Evolutionary conservation across 2,329 filamentous ascomycete genomes (phyloP).

Genomic region (Ampelomyces quisqualis): DNA sequence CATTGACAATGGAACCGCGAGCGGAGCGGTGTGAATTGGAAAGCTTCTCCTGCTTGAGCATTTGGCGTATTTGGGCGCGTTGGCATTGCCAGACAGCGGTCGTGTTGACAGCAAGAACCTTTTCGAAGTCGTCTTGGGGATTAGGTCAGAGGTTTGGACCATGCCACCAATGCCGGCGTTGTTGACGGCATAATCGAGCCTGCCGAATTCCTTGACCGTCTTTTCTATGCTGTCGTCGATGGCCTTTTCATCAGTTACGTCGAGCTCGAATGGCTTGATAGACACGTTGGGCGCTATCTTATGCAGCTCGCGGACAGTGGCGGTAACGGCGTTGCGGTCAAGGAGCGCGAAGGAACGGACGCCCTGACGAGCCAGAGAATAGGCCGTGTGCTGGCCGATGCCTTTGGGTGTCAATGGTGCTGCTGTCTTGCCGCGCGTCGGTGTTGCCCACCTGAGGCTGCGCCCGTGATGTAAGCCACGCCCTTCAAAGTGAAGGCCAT

Average conservation of each 20-base stretch:
- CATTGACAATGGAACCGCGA: slow-evolving; percentile 57
- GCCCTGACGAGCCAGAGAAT: slow-evolving; percentile 52
- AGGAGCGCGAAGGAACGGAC: slow-evolving; percentile 51
- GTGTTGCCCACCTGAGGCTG: slow-evolving; percentile 46
- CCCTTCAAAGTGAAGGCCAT: slow-evolving; percentile 49
- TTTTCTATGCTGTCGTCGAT: slow-evolving; percentile 49
- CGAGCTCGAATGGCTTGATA: slow-evolving; percentile 46
- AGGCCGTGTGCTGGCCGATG: slow-evolving; percentile 52
- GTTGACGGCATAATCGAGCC: slow-evolving; percentile 59
- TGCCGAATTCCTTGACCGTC: slow-evolving; percentile 51
- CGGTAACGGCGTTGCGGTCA: slow-evolving; percentile 47
- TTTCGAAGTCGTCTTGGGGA: slow-evolving; percentile 51
- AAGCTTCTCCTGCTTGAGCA: slow-evolving; percentile 52
- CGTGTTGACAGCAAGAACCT: slow-evolving; percentile 56
- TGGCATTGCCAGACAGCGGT: slow-evolving; percentile 61
- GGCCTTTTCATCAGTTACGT: slow-evolving; percentile 50
- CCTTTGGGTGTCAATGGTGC: slow-evolving; percentile 37
- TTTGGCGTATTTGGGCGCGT: slow-evolving; percentile 53
- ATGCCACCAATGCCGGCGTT: slow-evolving; percentile 55
- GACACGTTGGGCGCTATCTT: slow-evolving; percentile 45
- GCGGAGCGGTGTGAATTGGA: slow-evolving; percentile 36
- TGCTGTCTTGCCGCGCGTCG: neutral
- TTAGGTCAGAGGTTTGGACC: slow-evolving; percentile 49
- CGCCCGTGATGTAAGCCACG: slow-evolving; percentile 53
- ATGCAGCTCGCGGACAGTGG: slow-evolving; percentile 40